A percentile compares a stretch with the other conserved stretches of the same genome.
These are phyloP conservation scores for Cyclocybe cylindracea DNA, from an alignment of 768 basidiomycete species.

Conservation along the genomic window DNA sequence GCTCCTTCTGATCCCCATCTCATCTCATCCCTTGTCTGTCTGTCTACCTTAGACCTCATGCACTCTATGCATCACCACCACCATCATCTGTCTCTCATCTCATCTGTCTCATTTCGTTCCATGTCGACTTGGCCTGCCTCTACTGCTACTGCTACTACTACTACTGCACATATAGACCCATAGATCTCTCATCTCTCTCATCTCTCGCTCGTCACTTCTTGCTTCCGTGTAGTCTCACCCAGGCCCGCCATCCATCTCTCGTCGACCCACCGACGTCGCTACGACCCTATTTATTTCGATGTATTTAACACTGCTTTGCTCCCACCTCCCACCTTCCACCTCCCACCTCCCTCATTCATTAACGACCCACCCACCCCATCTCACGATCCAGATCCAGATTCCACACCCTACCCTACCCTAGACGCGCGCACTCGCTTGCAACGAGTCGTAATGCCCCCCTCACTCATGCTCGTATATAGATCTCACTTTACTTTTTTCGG, in stretches of 20 bases:
- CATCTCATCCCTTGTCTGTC: too few relatives aligned
- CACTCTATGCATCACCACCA: too few relatives aligned
- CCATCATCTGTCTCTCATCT: too few relatives aligned
- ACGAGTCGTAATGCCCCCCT: too few relatives aligned
- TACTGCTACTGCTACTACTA: background rate
- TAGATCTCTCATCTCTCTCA: background rate
- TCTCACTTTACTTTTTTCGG: too few relatives aligned
- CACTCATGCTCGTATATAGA: too few relatives aligned
- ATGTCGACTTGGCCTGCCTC: background rate
- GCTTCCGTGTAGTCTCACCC: too few relatives aligned
- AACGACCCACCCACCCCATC: background rate
- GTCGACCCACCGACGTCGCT: background rate
- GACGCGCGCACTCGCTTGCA: background rate
- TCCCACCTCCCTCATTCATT: background rate
- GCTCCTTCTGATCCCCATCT: background rate
- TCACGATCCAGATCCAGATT: background rate
- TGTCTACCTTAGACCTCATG: too few relatives aligned
- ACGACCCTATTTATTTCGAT: background rate
- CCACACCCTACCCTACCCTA: background rate
- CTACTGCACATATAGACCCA: background rate
- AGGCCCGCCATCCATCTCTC: background rate
- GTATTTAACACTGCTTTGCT: too few relatives aligned
- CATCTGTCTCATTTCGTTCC: background rate
- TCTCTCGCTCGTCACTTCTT: background rate
- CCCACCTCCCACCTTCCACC: background rate